Percentiles rank a stretch among this genome's conserved stretches.
These are phyloP conservation scores for Paecilomyces fulvus DNA, from an alignment of 2,329 filamentous ascomycete species.

Conservation along the genomic window DNA sequence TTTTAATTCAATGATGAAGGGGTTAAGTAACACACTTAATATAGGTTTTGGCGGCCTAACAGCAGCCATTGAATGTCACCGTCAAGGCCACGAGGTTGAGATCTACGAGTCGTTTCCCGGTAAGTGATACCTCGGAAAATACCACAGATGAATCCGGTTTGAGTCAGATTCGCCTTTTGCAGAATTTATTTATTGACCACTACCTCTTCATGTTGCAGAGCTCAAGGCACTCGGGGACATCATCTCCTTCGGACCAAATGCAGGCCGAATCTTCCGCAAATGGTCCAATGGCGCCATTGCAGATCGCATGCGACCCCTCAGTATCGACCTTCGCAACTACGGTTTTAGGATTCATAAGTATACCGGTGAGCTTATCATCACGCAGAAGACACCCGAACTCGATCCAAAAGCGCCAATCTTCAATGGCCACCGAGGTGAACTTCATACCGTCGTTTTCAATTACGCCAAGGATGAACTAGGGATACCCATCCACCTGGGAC, in stretches of 20 bases:
- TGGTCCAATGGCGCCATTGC: constrained; percentile 47
- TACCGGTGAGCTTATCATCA: constrained; percentile 52
- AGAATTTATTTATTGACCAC: not conserved
- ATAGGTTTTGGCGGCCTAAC: constrained; percentile 53
- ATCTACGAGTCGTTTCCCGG: constrained; percentile 50
- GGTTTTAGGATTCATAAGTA: constrained; percentile 57
- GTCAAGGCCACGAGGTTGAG: constrained; percentile 51
- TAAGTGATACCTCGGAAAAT: constrained; percentile 1
- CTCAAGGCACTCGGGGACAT: constrained; percentile 55
- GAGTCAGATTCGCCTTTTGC: not conserved
- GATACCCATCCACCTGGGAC: constrained; percentile 49
- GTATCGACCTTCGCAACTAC: constrained; percentile 45
- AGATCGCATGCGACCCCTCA: constrained; percentile 40
- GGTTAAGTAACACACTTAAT: constrained; percentile 2
- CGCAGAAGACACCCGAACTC: constrained; percentile 41
- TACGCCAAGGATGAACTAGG: constrained; percentile 47
- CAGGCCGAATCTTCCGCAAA: constrained; percentile 51
- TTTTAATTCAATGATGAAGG: constrained; percentile 5
- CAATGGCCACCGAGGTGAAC: constrained; percentile 53
- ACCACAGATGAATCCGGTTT: too few relatives aligned
- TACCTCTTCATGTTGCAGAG: constrained; percentile 20
- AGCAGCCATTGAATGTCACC: constrained; percentile 54
- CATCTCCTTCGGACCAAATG: constrained; percentile 55
- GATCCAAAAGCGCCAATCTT: constrained; percentile 46
- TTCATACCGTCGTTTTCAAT: constrained; percentile 52